Evolutionary conservation across 179 eudicot genomes (phyloP).

Genomic region (Spergularia azorica): DNA sequence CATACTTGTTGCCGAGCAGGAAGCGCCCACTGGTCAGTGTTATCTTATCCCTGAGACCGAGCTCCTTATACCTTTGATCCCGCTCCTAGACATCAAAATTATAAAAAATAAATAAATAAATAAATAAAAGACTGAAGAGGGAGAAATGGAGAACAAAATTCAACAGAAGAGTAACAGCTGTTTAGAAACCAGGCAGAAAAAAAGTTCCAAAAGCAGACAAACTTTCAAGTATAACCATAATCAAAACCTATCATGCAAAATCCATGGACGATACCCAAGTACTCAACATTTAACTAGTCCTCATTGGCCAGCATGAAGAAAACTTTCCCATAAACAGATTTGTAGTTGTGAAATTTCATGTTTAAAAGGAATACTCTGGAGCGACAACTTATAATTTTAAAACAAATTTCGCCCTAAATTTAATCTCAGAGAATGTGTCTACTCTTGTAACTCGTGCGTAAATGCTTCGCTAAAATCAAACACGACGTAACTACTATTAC

Average conservation of each 20-base stretch:
- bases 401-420: not conserved
- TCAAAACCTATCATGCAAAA: not conserved
- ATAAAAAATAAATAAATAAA: not conserved
- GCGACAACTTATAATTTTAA: not conserved
- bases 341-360: not conserved
- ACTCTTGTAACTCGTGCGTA: not conserved
- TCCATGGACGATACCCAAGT: not conserved
- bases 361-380: not conserved
- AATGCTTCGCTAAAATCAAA: no score
- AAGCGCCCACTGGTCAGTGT: slow-evolving; percentile 97
- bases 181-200: not conserved
- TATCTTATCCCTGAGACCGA: slow-evolving; percentile 93
- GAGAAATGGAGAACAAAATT: no score
- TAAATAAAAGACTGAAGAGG: not conserved
- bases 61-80: slow-evolving; percentile 98
- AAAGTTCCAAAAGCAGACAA: not conserved
- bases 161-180: not conserved
- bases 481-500: no score
- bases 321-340: not conserved
- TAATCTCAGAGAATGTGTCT: not conserved
- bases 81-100: slow-evolving; percentile 60
- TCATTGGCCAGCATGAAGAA: not conserved
- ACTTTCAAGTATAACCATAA: not conserved
- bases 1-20: slow-evolving; percentile 97
- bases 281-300: no score